A percentile compares a stretch with the other conserved stretches of the same genome.
phyloP scores from a whole-genome alignment of 2,329 filamentous ascomycete genomes.

The Dothistroma pini region DNA sequence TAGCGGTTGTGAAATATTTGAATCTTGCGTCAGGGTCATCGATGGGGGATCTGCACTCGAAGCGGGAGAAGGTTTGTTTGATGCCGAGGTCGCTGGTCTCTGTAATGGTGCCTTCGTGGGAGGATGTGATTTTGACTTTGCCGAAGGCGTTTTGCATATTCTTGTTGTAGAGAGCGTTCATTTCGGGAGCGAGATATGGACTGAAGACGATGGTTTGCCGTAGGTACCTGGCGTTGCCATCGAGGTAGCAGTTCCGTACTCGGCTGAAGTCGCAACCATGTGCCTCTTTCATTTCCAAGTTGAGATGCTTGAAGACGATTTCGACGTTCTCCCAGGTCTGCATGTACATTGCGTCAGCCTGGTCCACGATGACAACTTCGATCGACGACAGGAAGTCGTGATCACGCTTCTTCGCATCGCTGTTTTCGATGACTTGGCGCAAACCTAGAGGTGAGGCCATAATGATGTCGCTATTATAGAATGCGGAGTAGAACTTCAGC shows the following conservation, averaged over 20 bases:
- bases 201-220: constrained; percentile 82
- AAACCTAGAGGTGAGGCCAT: constrained; percentile 86
- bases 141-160: constrained; percentile 79
- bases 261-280: constrained; percentile 93
- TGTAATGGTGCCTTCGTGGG: constrained; percentile 64
- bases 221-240: constrained; percentile 73
- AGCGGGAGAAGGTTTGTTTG: constrained; percentile 86
- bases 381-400: constrained; percentile 92
- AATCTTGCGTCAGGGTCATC: constrained; percentile 85
- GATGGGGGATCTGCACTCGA: constrained; percentile 66
- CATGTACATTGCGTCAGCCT: constrained; percentile 90
- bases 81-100: constrained; percentile 55
- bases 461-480: constrained; percentile 95
- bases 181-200: constrained; percentile 81
- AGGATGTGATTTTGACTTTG: constrained; percentile 65
- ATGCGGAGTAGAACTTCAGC: constrained; percentile 88
- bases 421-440: constrained; percentile 81
- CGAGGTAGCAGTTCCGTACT: constrained; percentile 88
- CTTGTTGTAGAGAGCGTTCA: constrained; percentile 72
- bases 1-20: constrained; percentile 79
- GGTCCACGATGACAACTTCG: constrained; percentile 84
- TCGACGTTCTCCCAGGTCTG: constrained; percentile 98
- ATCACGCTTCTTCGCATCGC: constrained; percentile 68
- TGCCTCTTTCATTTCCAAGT: constrained; percentile 73
- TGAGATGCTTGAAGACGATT: constrained; percentile 86